A percentile compares a stretch with the other conserved stretches of the same genome.
Conservation (phyloP, 805 yeast genomes). For the Saccharomycopsis olivae region DNA sequence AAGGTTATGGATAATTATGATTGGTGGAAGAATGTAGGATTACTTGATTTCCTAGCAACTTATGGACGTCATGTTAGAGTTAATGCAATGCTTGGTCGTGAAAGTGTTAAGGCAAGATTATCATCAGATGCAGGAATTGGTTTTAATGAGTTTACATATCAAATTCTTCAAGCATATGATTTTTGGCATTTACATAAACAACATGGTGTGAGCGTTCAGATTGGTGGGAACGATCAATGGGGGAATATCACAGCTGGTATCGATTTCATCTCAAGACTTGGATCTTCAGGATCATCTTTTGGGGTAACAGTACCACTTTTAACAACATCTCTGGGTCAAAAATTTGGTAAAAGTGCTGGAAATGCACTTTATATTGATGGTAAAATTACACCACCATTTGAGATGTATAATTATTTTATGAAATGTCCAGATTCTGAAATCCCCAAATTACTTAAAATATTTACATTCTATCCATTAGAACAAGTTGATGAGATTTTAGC, state of each 20-base stretch:
- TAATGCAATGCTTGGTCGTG: conserved; percentile 80
- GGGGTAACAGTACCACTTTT: conserved; percentile 87
- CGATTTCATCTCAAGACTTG: conserved; percentile 65
- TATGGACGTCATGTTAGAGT: conserved; percentile 77
- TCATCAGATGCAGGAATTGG: conserved; percentile 69
- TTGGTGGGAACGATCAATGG: conserved; percentile 98
- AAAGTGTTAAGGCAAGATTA: conserved; percentile 71
- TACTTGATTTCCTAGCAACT: conserved; percentile 66
- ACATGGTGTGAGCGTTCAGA: conserved; percentile 57
- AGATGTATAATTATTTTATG: conserved; percentile 76
- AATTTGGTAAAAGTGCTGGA: conserved; percentile 95
- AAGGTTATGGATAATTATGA: conserved; percentile 50
- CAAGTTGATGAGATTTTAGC: conserved; percentile 45
- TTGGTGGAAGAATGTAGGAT: conserved; percentile 78
- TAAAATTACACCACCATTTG: conserved; percentile 65
- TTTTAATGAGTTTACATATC: conserved; percentile 90
- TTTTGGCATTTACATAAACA: conserved; percentile 67
- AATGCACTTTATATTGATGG: conserved; percentile 86
- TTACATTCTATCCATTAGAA: conserved; percentile 64
- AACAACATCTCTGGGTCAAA: conserved; percentile 81
- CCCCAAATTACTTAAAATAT: conserved; percentile 53
- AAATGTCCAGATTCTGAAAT: conserved; percentile 73
- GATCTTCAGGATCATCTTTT: conserved; percentile 31
- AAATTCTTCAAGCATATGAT: conserved; percentile 86
- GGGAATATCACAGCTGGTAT: conserved; percentile 96